These are phyloP conservation scores for Shiraia sp. DNA, from an alignment of 2,329 filamentous ascomycete genomes.

Conservation along the genomic window DNA sequence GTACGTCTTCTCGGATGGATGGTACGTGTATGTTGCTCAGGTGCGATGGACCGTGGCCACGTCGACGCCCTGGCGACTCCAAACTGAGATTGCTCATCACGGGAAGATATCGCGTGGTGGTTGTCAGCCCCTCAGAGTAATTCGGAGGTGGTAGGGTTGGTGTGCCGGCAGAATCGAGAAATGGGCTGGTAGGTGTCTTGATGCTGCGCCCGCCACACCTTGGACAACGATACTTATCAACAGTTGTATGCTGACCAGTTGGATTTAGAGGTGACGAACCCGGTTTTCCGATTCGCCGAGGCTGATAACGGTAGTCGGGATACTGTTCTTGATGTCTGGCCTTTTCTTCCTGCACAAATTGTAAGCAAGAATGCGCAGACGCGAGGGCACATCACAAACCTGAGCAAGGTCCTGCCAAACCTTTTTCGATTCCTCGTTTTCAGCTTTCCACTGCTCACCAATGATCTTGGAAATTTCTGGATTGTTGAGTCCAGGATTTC, in stretches of 20 bases:
- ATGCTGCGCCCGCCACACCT: conserved; percentile 74
- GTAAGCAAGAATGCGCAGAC: conserved; percentile 14
- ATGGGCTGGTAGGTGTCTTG: conserved; percentile 64
- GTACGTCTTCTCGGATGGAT: conserved; percentile 25
- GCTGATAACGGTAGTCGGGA: conserved; percentile 92
- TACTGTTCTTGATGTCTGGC: conserved; percentile 85
- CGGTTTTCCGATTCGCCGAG: conserved; percentile 58
- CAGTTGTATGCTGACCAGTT: conserved; percentile 38
- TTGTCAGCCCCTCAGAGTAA: conserved; percentile 34
- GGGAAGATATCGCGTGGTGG: conserved; percentile 40
- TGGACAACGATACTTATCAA: conserved; percentile 60
- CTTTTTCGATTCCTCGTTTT: conserved; percentile 73
- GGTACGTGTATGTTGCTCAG: conserved; percentile 36
- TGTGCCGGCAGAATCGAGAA: conserved; percentile 48
- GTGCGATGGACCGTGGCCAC: conserved; percentile 26
- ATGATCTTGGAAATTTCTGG: conserved; percentile 98
- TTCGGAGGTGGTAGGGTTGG: conserved; percentile 47
- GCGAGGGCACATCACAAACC: conserved; percentile 49
- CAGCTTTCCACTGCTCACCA: conserved; percentile 84
- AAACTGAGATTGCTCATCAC: conserved; percentile 48
- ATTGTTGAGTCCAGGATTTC: conserved; percentile 88
- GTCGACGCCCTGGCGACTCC: conserved; percentile 38
- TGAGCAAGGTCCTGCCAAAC: conserved; percentile 90
- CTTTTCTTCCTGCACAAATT: conserved; percentile 73
- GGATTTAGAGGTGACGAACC: conserved; percentile 44